A percentile compares a stretch with the other conserved stretches of the same genome.
These are phyloP conservation scores for Seminavis robusta DNA, from an alignment of 108 stramenopile species.

Conservation along the genomic window DNA sequence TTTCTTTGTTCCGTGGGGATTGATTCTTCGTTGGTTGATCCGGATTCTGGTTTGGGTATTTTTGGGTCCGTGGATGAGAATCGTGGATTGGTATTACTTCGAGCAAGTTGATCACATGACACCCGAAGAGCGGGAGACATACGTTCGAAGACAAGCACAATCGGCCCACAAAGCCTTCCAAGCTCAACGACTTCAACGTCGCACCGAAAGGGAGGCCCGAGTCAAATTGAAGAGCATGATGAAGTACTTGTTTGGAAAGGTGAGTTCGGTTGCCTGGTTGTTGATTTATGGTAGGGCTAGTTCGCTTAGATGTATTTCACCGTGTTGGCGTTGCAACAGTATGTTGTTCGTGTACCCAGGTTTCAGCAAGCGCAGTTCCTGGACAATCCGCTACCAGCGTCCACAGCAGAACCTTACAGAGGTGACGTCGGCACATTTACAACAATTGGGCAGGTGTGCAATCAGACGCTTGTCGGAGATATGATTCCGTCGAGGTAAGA, in stretches of 20 bases:
- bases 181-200: not conserved
- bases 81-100: conserved; percentile 54
- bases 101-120: conserved; percentile 6
- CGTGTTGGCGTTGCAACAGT: too few species aligned
- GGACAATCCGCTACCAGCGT: conserved; percentile 65
- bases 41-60: conserved; percentile 61
- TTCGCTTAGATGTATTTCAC: too few species aligned
- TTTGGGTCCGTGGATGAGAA: conserved; percentile 79
- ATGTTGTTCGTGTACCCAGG: conserved; percentile 55
- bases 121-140: not conserved
- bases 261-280: too few species aligned
- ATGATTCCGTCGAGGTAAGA: too few species aligned
- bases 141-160: not conserved
- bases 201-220: conserved; percentile 13
- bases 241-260: conserved; percentile 71
- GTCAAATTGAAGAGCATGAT: conserved; percentile 72
- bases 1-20: conserved; percentile 62
- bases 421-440: not conserved
- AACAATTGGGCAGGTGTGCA: conserved; percentile 2
- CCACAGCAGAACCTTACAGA: conserved; percentile 50
- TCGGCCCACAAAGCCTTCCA: conserved; percentile 4
- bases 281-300: too few species aligned
- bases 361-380: conserved; percentile 60
- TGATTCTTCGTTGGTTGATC: conserved; percentile 48
- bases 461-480: conserved; percentile 15